These are phyloP conservation scores for Colletotrichum magnum DNA, from an alignment of 2,329 filamentous ascomycete species.

Conservation along the genomic window DNA sequence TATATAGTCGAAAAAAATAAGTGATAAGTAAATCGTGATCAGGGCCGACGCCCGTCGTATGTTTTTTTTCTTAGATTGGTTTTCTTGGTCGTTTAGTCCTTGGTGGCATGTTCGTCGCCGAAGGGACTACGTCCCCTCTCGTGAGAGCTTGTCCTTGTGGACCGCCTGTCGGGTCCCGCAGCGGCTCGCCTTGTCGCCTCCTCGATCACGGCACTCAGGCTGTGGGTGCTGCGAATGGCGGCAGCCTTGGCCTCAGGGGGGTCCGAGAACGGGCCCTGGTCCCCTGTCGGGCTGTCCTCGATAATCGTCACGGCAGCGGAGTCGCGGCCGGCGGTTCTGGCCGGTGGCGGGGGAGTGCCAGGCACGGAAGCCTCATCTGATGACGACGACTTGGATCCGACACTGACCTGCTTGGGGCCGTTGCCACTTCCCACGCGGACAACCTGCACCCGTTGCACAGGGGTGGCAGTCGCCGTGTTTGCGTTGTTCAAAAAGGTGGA, in stretches of 20 bases:
- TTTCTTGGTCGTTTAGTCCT: slow-evolving; percentile 53
- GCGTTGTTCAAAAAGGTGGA: slow-evolving; percentile 78
- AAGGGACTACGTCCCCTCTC: slow-evolving; percentile 64
- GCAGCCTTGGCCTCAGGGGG: slow-evolving; percentile 54
- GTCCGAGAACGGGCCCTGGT: slow-evolving; percentile 73
- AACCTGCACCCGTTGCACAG: slow-evolving; percentile 68
- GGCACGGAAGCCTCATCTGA: slow-evolving; percentile 32
- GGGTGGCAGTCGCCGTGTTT: slow-evolving; percentile 69
- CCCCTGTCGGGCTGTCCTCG: slow-evolving; percentile 61
- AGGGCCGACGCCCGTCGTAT: slow-evolving; percentile 30
- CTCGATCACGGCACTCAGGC: slow-evolving; percentile 69
- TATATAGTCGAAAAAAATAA: slow-evolving; percentile 39
- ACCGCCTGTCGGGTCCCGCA: slow-evolving; percentile 46
- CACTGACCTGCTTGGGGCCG: slow-evolving; percentile 59
- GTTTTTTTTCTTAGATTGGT: not conserved
- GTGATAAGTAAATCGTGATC: slow-evolving; percentile 35
- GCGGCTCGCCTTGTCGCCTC: slow-evolving; percentile 62
- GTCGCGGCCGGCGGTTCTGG: slow-evolving; percentile 49
- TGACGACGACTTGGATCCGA: slow-evolving; percentile 51
- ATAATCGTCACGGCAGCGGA: slow-evolving; percentile 64
- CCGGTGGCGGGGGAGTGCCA: slow-evolving; percentile 34
- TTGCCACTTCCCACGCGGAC: slow-evolving; percentile 69
- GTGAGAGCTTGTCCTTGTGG: slow-evolving; percentile 44
- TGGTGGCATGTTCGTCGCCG: slow-evolving; percentile 71
- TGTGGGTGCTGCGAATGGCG: slow-evolving; percentile 57